phyloP scores from a whole-genome alignment of 805 yeast species.

The Candida takata region DNA sequence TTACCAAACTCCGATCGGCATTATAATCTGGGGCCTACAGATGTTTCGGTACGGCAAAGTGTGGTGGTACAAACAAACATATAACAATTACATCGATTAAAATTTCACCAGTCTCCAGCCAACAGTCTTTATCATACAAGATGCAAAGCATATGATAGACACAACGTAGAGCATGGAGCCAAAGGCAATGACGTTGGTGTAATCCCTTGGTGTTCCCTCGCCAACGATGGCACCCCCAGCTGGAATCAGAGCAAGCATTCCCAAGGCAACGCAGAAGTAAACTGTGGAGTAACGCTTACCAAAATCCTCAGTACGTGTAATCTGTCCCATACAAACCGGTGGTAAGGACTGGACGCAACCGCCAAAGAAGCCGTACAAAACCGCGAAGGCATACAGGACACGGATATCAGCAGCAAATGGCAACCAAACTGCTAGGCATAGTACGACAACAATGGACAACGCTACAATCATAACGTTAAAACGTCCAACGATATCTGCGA shows the following conservation, averaged over 20 bases:
- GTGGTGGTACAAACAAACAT: too few species aligned
- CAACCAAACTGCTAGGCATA: slow-evolving; percentile 34
- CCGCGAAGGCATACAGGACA: slow-evolving; percentile 38
- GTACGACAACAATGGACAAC: slow-evolving; percentile 20
- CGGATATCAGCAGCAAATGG: slow-evolving; percentile 32
- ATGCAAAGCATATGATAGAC: slow-evolving; percentile 32
- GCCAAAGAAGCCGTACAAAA: slow-evolving; percentile 47
- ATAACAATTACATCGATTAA: too few species aligned
- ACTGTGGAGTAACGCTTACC: slow-evolving; percentile 52
- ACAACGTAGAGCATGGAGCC: slow-evolving; percentile 34
- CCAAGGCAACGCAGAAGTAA: slow-evolving; percentile 50
- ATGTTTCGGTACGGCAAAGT: too few species aligned
- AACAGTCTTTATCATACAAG: slow-evolving; percentile 36
- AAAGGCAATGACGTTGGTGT: slow-evolving; percentile 38
- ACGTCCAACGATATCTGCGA: slow-evolving; percentile 42
- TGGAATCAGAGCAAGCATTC: slow-evolving; percentile 42
- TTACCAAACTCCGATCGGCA: too few species aligned
- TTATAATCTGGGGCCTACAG: too few species aligned
- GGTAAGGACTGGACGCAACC: slow-evolving; percentile 51
- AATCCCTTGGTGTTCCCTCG: slow-evolving; percentile 25
- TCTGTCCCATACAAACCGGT: slow-evolving; percentile 54
- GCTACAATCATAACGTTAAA: slow-evolving; percentile 44
- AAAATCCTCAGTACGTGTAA: slow-evolving; percentile 46
- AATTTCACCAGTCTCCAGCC: slow-evolving; percentile 34
- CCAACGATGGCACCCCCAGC: slow-evolving; percentile 43